Conservation (phyloP, 2,329 filamentous ascomycete species). For the Aspergillus spinulosporus region DNA sequence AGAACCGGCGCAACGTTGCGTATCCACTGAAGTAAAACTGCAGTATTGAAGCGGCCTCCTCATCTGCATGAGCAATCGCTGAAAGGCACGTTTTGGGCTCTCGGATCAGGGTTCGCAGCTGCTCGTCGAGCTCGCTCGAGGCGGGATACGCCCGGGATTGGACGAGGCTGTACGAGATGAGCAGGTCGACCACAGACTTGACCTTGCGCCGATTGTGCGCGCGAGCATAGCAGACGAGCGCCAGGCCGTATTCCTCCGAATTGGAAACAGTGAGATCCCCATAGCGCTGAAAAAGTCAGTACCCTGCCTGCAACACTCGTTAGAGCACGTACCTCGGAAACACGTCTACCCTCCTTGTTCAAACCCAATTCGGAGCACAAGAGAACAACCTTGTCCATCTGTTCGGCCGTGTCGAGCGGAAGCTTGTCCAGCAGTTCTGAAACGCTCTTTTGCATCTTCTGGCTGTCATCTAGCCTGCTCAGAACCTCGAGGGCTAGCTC, state of each 20-base stretch:
- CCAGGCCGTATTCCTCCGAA: constrained; percentile 78
- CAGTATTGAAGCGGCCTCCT: constrained; percentile 78
- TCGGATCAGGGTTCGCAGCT: constrained; percentile 68
- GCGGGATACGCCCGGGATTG: constrained; percentile 80
- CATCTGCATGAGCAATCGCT: constrained; percentile 69
- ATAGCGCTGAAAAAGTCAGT: constrained; percentile 62
- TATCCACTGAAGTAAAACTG: constrained; percentile 88
- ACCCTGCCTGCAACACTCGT: not conserved
- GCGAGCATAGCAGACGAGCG: constrained; percentile 86
- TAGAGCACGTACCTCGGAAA: constrained; percentile 69
- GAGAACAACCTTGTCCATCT: constrained; percentile 78
- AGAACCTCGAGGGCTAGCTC: constrained; percentile 82
- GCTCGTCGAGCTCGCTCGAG: constrained; percentile 69
- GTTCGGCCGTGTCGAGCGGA: constrained; percentile 67
- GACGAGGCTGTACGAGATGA: constrained; percentile 83
- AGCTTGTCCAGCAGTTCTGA: constrained; percentile 71
- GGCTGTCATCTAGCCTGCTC: constrained; percentile 73
- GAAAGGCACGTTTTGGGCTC: constrained; percentile 72
- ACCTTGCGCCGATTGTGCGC: constrained; percentile 77
- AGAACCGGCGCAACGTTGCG: constrained; percentile 85
- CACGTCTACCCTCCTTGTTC: constrained; percentile 73
- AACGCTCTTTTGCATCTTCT: constrained; percentile 71
- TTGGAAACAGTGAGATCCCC: constrained; percentile 73
- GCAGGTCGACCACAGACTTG: constrained; percentile 78
- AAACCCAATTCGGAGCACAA: constrained; percentile 78